These are phyloP conservation scores for Colletotrichum siamense DNA, from an alignment of 2,329 filamentous ascomycete genomes.

Conservation along the genomic window DNA sequence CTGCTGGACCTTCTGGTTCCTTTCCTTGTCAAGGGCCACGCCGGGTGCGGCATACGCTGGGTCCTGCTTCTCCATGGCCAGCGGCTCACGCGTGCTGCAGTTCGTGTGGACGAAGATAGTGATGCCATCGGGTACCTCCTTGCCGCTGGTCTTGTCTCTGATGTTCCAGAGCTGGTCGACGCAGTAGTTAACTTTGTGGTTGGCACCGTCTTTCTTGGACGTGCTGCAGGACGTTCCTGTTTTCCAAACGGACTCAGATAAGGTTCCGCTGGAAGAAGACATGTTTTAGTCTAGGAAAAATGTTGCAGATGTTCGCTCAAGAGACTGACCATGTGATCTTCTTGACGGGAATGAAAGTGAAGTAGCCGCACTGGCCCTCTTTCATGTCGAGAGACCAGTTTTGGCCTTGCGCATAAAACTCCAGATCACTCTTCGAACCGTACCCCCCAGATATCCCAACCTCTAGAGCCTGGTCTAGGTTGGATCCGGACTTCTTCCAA, in stretches of 20 bases:
- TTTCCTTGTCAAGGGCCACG: conserved; percentile 8
- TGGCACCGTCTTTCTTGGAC: background rate
- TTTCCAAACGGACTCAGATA: background rate
- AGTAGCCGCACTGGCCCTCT: conserved; percentile 20
- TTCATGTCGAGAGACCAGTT: background rate
- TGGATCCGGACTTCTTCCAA: background rate
- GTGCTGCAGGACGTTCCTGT: background rate
- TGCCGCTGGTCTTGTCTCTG: background rate
- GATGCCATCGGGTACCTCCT: conserved; percentile 4
- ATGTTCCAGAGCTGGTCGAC: background rate
- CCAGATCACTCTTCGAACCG: background rate
- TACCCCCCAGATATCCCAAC: conserved; percentile 23
- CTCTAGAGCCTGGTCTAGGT: conserved; percentile 24
- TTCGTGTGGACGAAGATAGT: conserved; percentile 22
- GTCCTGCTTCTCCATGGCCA: conserved; percentile 21
- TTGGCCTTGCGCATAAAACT: background rate
- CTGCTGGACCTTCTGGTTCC: background rate
- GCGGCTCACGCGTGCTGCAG: conserved; percentile 23
- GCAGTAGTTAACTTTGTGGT: background rate
- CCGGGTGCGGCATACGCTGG: conserved; percentile 17
- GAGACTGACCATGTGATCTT: conserved; percentile 6
- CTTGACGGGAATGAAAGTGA: conserved; percentile 18
- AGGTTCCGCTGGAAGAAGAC: background rate
- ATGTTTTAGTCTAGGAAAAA: background rate
- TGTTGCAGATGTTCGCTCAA: background rate